These are phyloP conservation scores for Podaxis sp. DNA, from an alignment of 768 basidiomycete species.

Conservation along the genomic window DNA sequence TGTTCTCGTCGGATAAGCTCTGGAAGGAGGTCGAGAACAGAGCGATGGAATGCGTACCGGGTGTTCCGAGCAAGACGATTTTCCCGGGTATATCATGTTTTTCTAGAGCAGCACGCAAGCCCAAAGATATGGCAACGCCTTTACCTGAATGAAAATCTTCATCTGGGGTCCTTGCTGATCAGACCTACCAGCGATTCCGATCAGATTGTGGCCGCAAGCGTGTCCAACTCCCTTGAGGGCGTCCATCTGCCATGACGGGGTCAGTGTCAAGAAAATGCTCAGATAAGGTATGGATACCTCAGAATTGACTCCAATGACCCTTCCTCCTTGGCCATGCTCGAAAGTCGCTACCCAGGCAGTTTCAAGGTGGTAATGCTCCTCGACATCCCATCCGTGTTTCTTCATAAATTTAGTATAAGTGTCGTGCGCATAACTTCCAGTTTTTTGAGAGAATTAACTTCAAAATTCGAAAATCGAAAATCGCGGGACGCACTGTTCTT, in stretches of 20 bases:
- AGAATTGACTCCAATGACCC: conserved; percentile 76
- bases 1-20: conserved; percentile 23
- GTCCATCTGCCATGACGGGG: conserved; percentile 47
- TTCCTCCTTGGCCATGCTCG: conserved; percentile 62
- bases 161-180: not conserved
- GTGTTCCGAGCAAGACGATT: conserved; percentile 74
- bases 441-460: not conserved
- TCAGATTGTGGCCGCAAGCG: conserved; percentile 83
- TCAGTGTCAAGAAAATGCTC: not conserved
- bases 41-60: conserved; percentile 43
- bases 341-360: conserved; percentile 80
- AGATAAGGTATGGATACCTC: conserved; percentile 42
- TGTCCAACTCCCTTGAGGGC: conserved; percentile 63
- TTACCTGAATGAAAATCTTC: conserved; percentile 15
- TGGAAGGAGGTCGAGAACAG: not conserved
- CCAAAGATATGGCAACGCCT: conserved; percentile 72
- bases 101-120: conserved; percentile 63
- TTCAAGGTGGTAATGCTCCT: conserved; percentile 56
- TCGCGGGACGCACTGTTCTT: conserved; percentile 55
- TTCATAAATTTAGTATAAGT: conserved; percentile 66
- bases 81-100: conserved; percentile 64
- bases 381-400: conserved; percentile 64
- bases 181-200: conserved; percentile 57
- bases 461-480: too few species aligned
- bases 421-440: conserved; percentile 66